These are phyloP conservation scores for Micractinium sp. DNA, from an alignment of 139 green algal species.

Conservation along the genomic window DNA sequence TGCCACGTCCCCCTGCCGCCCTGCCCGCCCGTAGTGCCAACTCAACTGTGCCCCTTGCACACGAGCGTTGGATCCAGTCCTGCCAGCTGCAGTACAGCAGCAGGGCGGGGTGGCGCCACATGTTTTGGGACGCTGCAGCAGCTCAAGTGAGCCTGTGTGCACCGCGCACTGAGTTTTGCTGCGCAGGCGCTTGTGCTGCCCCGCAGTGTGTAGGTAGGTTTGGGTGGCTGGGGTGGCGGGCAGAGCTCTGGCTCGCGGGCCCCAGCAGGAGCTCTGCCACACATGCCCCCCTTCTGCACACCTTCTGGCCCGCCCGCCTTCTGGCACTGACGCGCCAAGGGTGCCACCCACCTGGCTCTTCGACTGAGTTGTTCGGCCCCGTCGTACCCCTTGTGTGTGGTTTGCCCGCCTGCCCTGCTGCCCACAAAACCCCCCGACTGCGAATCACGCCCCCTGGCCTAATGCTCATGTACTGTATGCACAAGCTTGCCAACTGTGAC, in stretches of 20 bases:
- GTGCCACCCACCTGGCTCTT: background rate
- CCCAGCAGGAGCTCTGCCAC: no score
- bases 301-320: no score
- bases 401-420: no score
- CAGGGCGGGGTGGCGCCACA: background rate
- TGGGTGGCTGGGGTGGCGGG: no score
- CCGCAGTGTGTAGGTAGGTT: no score
- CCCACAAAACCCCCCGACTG: no score
- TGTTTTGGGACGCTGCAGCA: background rate
- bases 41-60: background rate
- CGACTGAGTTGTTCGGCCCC: background rate
- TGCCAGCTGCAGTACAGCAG: background rate
- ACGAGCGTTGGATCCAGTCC: background rate
- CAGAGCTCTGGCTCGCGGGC: no score
- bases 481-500: background rate
- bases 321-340: background rate
- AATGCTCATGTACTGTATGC: background rate
- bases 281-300: no score
- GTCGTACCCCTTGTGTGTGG: background rate
- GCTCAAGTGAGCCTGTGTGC: background rate
- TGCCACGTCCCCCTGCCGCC: background rate
- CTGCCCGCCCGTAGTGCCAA: background rate
- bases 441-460: no score
- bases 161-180: no score
- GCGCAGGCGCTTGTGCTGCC: no score